phyloP scores from a whole-genome alignment of 2,329 filamentous ascomycete species.

The Phialocephala sp. region DNA sequence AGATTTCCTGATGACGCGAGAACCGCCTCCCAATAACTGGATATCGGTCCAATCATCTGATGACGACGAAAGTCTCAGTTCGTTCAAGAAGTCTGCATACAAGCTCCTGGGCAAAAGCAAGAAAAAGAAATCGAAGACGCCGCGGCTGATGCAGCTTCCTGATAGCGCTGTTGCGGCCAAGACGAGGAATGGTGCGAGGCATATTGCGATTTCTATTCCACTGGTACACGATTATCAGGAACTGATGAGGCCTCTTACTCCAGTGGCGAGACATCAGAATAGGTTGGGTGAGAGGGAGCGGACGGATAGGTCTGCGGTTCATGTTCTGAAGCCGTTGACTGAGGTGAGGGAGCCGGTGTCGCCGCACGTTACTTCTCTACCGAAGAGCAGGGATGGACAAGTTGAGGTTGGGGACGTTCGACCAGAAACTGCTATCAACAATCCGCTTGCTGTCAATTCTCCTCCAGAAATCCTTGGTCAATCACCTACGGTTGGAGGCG shows the following conservation, averaged over 20 bases:
- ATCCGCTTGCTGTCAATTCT: background rate
- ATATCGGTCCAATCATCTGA: conserved; percentile 52
- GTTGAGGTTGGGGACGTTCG: background rate
- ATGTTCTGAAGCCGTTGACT: conserved; percentile 43
- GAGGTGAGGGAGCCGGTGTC: conserved; percentile 45
- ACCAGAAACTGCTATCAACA: background rate
- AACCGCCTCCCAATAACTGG: conserved; percentile 55
- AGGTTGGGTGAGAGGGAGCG: background rate
- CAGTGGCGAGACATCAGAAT: background rate
- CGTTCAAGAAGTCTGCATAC: conserved; percentile 49
- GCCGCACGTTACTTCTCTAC: background rate
- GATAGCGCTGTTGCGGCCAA: conserved; percentile 61
- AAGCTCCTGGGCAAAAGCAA: conserved; percentile 47
- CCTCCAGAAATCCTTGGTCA: background rate
- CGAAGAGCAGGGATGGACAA: conserved; percentile 8
- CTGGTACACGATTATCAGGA: conserved; percentile 51
- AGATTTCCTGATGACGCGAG: conserved; percentile 56
- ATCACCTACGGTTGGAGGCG: background rate
- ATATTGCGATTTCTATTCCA: conserved; percentile 67
- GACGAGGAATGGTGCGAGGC: conserved; percentile 58
- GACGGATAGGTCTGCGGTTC: conserved; percentile 3
- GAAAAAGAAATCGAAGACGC: conserved; percentile 39
- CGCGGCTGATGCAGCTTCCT: conserved; percentile 50
- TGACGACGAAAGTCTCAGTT: conserved; percentile 40
- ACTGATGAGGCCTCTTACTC: conserved; percentile 10